These are phyloP conservation scores for Eucalyptus pumila DNA, from an alignment of 345 rosid species.

Conservation along the genomic window DNA sequence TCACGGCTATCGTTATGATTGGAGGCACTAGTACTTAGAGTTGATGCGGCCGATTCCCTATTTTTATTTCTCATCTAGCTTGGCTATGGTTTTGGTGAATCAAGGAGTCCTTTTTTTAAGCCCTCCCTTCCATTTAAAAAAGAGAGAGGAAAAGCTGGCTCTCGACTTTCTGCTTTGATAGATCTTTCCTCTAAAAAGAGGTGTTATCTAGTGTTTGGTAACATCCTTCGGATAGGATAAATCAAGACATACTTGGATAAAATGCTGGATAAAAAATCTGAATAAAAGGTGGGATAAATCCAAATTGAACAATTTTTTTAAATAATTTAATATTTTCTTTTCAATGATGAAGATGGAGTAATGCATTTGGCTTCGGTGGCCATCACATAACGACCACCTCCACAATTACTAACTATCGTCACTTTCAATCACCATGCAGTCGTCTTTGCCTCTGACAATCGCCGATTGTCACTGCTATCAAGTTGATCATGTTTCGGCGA, in stretches of 20 bases:
- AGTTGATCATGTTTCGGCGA: too few species aligned
- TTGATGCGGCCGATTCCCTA: too few species aligned
- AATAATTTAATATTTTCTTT: too few species aligned
- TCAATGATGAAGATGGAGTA: neutral
- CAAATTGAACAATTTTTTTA: neutral
- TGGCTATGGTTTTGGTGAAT: too few species aligned
- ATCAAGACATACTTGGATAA: rapidly evolving
- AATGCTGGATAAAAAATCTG: neutral
- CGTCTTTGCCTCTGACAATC: neutral
- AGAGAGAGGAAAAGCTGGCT: too few species aligned
- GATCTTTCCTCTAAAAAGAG: too few species aligned
- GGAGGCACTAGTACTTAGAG: neutral
- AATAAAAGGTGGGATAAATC: neutral
- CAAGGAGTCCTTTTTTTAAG: too few species aligned
- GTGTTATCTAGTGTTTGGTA: too few species aligned
- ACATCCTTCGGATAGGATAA: neutral
- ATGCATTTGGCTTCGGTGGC: neutral
- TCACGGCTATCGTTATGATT: neutral
- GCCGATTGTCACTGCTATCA: neutral
- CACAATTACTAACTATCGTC: neutral
- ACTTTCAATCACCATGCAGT: neutral
- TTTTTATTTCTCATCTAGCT: too few species aligned
- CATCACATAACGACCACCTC: neutral
- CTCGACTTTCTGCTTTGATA: too few species aligned
- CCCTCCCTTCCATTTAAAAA: too few species aligned